Percentiles rank a stretch among this genome's conserved stretches.
phyloP scores from a whole-genome alignment of 31 red algal genomes.

The Endocladia muricata region DNA sequence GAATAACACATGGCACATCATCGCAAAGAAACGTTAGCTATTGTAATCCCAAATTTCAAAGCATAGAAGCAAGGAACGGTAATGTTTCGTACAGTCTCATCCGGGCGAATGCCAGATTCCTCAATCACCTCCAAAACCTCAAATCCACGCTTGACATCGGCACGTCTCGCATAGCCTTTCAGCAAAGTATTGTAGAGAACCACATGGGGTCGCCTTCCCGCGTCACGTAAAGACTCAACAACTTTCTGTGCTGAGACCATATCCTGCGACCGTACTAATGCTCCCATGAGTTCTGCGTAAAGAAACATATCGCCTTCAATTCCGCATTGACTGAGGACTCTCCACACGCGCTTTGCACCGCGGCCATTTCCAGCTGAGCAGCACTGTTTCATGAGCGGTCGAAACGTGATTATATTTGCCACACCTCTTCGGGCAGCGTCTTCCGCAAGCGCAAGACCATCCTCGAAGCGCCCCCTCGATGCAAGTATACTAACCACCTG shows the following conservation, averaged over 20 bases:
- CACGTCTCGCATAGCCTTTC: constrained; percentile 57
- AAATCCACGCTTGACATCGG: constrained; percentile 45
- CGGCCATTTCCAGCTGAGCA: constrained; percentile 47
- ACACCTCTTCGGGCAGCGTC: constrained; percentile 37
- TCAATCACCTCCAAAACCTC: constrained; percentile 35
- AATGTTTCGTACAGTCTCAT: constrained; percentile 49
- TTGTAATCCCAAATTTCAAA: neutral
- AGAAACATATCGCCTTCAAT: constrained; percentile 77
- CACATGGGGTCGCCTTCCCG: constrained; percentile 56
- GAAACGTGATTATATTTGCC: constrained; percentile 72
- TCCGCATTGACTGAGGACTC: constrained; percentile 21
- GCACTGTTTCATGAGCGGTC: constrained; percentile 75
- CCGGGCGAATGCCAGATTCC: constrained; percentile 27
- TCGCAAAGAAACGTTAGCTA: neutral
- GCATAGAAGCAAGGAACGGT: neutral
- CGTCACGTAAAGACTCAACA: constrained; percentile 12
- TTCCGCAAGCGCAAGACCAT: constrained; percentile 53
- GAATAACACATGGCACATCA: neutral
- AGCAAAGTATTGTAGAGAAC: constrained; percentile 76
- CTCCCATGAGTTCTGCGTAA: constrained; percentile 78
- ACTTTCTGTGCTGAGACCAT: constrained; percentile 45
- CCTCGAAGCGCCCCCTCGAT: constrained; percentile 33
- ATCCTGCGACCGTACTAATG: constrained; percentile 50
- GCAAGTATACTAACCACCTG: constrained; percentile 69
- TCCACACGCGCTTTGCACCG: constrained; percentile 37